Conservation (phyloP, 257 asterid genomes). For the Ocimum tenuiflorum region DNA sequence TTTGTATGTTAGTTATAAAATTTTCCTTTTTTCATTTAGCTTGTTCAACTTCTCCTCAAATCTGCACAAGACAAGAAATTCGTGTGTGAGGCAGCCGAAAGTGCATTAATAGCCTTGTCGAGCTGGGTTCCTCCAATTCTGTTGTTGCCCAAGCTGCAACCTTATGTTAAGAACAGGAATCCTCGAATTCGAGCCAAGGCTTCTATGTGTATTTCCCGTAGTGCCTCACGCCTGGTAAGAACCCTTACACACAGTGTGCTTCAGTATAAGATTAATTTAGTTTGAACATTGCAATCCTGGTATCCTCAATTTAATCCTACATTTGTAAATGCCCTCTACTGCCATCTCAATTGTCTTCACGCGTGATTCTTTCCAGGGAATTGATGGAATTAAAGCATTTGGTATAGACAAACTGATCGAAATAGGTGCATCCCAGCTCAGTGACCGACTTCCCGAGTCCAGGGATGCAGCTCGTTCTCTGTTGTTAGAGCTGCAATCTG, state of each 20-base stretch:
- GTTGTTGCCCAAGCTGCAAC: constrained; percentile 75
- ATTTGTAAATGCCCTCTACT: not conserved
- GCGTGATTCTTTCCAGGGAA: constrained; percentile 44
- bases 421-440: constrained; percentile 80
- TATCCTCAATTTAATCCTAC: not conserved
- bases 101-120: constrained; percentile 64
- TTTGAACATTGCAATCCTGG: not conserved
- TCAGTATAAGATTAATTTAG: not conserved
- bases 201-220: constrained; percentile 63
- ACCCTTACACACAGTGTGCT: not conserved
- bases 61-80: constrained; percentile 95
- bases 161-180: constrained; percentile 66
- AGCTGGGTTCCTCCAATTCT: constrained; percentile 66
- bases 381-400: constrained; percentile 60
- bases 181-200: constrained; percentile 96
- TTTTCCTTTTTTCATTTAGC: constrained; percentile 33
- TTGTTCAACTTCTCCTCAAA: constrained; percentile 79
- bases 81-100: constrained; percentile 89
- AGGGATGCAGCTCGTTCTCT: constrained; percentile 87
- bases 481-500: constrained; percentile 60
- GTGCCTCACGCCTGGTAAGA: constrained; percentile 66
- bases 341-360: constrained; percentile 9
- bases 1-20: not conserved
- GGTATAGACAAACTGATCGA: constrained; percentile 76
- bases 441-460: constrained; percentile 85